phyloP scores from a whole-genome alignment of 176 grass and related monocot species.

The Panicum miliaceum region DNA sequence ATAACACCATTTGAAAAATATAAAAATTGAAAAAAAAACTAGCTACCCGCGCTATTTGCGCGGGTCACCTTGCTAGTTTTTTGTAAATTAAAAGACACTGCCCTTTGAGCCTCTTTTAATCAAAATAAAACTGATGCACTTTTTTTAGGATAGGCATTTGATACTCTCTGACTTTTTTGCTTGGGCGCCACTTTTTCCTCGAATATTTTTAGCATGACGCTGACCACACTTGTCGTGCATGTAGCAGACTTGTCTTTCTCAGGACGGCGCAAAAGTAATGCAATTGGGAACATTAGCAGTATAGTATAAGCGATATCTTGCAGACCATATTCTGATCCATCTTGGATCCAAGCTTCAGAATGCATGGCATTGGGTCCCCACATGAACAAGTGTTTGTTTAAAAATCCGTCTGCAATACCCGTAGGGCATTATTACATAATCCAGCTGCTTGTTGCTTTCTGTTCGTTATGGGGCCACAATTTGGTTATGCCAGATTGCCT shows the following conservation, averaged over 20 bases:
- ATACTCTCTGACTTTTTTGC: constrained; percentile 9
- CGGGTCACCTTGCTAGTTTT: too few relatives aligned
- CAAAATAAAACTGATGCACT: background rate
- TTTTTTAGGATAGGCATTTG: background rate
- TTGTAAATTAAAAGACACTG: background rate
- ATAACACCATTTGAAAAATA: too few relatives aligned
- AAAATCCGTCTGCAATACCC: background rate
- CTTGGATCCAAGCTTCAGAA: background rate
- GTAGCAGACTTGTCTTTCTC: constrained; percentile 8
- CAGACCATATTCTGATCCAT: background rate
- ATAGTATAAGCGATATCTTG: background rate
- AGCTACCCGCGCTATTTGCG: too few relatives aligned
- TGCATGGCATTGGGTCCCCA: background rate
- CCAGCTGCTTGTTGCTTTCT: too few relatives aligned
- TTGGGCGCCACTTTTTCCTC: background rate
- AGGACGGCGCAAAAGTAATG: background rate
- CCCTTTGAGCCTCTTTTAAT: background rate
- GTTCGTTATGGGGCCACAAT: too few relatives aligned
- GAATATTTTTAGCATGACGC: constrained; percentile 14
- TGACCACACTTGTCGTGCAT: background rate
- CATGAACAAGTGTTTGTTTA: background rate
- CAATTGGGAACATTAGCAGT: background rate
- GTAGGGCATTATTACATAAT: too few relatives aligned
- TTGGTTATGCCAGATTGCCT: background rate
- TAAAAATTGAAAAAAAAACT: too few relatives aligned